A percentile compares a stretch with the other conserved stretches of the same genome.
These are phyloP conservation scores for Taxillus chinensis DNA, from an alignment of 164 flowering plant genomes.

Conservation along the genomic window DNA sequence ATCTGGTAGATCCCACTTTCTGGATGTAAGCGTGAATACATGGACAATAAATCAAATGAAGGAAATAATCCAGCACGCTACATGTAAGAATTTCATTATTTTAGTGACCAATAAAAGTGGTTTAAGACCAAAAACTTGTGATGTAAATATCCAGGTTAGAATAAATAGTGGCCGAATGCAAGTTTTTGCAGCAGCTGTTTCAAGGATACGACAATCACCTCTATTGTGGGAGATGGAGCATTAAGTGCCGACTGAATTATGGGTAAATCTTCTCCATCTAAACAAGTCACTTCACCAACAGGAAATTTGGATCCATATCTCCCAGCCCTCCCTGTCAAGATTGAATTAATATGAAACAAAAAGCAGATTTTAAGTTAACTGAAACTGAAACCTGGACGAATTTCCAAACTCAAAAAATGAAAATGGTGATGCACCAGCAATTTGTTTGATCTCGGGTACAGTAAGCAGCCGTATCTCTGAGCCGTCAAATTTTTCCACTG, in stretches of 20 bases:
- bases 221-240: conserved; percentile 67
- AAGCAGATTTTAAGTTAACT: too few species aligned
- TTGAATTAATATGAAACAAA: too few species aligned
- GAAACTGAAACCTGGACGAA: neutral
- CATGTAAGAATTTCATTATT: conserved; percentile 11
- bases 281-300: conserved; percentile 85
- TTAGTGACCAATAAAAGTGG: conserved; percentile 8
- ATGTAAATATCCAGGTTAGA: neutral
- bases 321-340: conserved; percentile 83
- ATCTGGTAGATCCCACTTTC: conserved; percentile 39
- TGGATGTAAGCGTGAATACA: conserved; percentile 68
- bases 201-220: conserved; percentile 34
- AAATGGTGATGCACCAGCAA: conserved; percentile 53
- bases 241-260: conserved; percentile 69
- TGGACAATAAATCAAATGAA: conserved; percentile 57
- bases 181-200: neutral
- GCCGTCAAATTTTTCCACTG: conserved; percentile 81
- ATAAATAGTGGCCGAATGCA: neutral
- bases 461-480: conserved; percentile 51
- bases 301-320: conserved; percentile 89
- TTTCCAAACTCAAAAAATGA: neutral
- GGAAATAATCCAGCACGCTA: conserved; percentile 95
- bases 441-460: conserved; percentile 87
- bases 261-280: conserved; percentile 60
- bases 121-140: neutral